Evolutionary conservation across 768 basidiomycete genomes (phyloP).

Genomic region (Sarcodon aspratus): DNA sequence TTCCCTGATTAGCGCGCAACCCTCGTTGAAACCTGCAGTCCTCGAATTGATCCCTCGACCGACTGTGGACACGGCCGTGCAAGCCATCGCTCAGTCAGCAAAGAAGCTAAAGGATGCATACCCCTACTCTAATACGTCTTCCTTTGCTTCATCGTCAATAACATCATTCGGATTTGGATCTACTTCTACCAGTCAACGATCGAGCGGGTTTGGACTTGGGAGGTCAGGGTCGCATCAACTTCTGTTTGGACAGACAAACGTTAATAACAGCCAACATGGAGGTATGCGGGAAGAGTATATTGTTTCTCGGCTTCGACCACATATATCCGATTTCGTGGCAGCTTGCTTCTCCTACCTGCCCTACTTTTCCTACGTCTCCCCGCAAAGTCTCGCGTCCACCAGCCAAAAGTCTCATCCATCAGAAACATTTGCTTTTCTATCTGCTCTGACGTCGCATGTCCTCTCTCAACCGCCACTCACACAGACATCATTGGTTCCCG

Average conservation of each 20-base stretch:
- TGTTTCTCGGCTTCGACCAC: conserved; percentile 59
- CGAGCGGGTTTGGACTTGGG: conserved; percentile 9
- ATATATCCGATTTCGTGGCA: conserved; percentile 67
- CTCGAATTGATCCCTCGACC: conserved; percentile 79
- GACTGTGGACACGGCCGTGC: conserved; percentile 61
- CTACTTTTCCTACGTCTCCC: conserved; percentile 59
- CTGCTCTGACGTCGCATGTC: conserved; percentile 55
- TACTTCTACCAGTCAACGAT: conserved; percentile 4
- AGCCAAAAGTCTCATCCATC: conserved; percentile 52
- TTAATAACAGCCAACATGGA: conserved; percentile 6
- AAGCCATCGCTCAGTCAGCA: conserved; percentile 55
- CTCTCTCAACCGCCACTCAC: conserved; percentile 58
- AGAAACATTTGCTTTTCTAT: conserved; percentile 66
- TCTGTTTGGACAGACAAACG: background rate
- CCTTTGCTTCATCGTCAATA: conserved; percentile 19
- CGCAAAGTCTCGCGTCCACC: conserved; percentile 15
- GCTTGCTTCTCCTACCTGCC: conserved; percentile 75
- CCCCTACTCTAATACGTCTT: conserved; percentile 55
- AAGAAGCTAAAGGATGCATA: conserved; percentile 73
- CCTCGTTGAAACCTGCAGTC: conserved; percentile 58
- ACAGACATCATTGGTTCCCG: conserved; percentile 43
- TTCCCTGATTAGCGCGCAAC: conserved; percentile 55
- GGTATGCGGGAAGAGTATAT: conserved; percentile 80
- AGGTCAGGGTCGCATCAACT: background rate
- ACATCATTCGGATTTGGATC: conserved; percentile 21